phyloP scores from a whole-genome alignment of 2,329 filamentous ascomycete species.

The Cryphonectria radicalis region DNA sequence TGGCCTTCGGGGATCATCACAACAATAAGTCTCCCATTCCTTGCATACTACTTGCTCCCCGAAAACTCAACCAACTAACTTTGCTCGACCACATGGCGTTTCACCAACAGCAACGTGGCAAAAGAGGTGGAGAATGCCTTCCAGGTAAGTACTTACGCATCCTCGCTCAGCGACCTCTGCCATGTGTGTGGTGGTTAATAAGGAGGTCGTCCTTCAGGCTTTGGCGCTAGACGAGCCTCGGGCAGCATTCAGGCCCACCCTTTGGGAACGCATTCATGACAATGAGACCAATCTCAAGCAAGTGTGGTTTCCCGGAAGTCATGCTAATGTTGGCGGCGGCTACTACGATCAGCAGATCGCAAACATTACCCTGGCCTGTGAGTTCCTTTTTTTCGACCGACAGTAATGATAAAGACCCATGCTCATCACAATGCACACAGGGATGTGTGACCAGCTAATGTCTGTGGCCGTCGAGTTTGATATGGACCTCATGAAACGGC shows the following conservation, averaged over 20 bases:
- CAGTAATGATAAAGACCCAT: background rate
- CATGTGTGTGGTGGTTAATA: background rate
- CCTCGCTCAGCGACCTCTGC: background rate
- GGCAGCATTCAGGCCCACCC: conserved; percentile 44
- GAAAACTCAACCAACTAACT: conserved; percentile 27
- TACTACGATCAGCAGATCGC: conserved; percentile 48
- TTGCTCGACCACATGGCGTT: conserved; percentile 39
- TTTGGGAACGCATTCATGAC: conserved; percentile 44
- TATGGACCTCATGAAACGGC: conserved; percentile 31
- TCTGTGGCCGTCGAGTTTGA: conserved; percentile 40
- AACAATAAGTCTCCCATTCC: conserved; percentile 37
- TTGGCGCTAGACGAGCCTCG: conserved; percentile 55
- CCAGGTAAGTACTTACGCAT: background rate
- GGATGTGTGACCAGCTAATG: conserved; percentile 42
- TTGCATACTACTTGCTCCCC: background rate
- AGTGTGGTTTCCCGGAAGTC: conserved; percentile 64
- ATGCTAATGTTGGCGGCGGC: conserved; percentile 66
- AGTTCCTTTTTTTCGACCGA: background rate
- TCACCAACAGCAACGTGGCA: conserved; percentile 49
- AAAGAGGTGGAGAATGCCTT: conserved; percentile 51
- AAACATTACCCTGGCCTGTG: conserved; percentile 40
- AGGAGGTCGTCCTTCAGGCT: conserved; percentile 41
- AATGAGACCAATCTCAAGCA: conserved; percentile 38
- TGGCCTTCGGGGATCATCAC: conserved; percentile 42
- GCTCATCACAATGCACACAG: conserved; percentile 18